Conservation (phyloP, 768 basidiomycete genomes). For the Leccinum rimulosum region DNA sequence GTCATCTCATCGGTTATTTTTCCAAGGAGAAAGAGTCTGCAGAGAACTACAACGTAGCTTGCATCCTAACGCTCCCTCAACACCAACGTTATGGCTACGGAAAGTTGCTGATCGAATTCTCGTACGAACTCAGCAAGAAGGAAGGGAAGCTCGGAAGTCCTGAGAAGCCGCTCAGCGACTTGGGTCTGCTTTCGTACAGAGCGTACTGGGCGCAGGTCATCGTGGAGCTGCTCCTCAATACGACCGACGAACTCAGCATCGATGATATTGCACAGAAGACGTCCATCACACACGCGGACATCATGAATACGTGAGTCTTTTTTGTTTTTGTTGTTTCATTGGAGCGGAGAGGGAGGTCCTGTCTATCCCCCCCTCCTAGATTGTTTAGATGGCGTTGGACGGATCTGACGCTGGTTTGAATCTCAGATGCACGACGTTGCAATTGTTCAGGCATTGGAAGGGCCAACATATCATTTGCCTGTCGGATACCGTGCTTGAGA, state of each 20-base stretch:
- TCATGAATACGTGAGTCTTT: conserved; percentile 92
- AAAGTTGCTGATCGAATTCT: conserved; percentile 94
- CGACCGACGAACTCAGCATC: conserved; percentile 77
- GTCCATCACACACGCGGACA: conserved; percentile 90
- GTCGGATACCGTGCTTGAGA: conserved; percentile 86
- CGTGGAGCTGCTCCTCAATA: conserved; percentile 78
- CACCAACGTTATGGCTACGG: conserved; percentile 97
- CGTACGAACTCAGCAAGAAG: conserved; percentile 95
- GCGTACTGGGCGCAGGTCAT: conserved; percentile 98
- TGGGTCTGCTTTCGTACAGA: conserved; percentile 89
- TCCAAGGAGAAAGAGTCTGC: conserved; percentile 99
- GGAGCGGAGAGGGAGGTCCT: background rate
- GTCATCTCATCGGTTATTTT: conserved; percentile 96
- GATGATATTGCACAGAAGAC: conserved; percentile 98
- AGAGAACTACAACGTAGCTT: conserved; percentile 98
- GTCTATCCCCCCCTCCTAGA: background rate
- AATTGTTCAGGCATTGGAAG: conserved; percentile 95
- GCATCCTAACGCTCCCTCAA: conserved; percentile 97
- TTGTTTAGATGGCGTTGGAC: background rate
- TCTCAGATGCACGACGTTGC: conserved; percentile 84
- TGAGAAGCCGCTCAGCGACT: conserved; percentile 94
- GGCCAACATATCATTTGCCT: conserved; percentile 92
- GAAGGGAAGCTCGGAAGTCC: conserved; percentile 95
- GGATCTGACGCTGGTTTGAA: conserved; percentile 10
- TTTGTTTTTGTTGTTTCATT: background rate